A percentile compares a stretch with the other conserved stretches of the same genome.
These are phyloP conservation scores for Teunomyces aglyptinius DNA, from an alignment of 805 yeast species.

Conservation along the genomic window DNA sequence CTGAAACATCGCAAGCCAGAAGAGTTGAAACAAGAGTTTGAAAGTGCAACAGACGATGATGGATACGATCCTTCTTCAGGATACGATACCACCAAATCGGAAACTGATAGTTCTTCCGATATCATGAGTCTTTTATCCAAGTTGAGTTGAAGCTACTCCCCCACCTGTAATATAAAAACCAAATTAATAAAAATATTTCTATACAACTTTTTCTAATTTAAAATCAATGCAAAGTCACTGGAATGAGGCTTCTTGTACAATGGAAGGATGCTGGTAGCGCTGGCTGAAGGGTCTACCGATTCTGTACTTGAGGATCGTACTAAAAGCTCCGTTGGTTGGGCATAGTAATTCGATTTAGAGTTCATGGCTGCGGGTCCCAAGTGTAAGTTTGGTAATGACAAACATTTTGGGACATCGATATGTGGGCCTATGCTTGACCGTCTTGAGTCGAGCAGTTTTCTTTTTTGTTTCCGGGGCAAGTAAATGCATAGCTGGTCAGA, in stretches of 20 bases:
- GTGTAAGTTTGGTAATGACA: conserved; percentile 1
- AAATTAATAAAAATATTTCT: background rate
- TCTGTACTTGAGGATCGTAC: background rate
- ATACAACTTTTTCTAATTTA: conserved; percentile 3
- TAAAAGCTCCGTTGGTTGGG: background rate
- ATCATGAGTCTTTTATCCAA: conserved; percentile 36
- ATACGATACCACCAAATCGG: conserved; percentile 8
- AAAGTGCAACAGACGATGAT: conserved; percentile 10
- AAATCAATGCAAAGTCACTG: conserved; percentile 9
- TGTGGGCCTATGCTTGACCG: background rate
- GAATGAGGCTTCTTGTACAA: background rate
- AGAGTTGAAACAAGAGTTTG: conserved; percentile 29
- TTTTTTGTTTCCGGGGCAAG: conserved; percentile 16
- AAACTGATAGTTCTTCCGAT: conserved; percentile 11
- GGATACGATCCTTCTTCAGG: conserved; percentile 20
- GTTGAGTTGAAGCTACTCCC: conserved; percentile 14
- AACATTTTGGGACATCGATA: background rate
- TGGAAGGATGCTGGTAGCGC: background rate
- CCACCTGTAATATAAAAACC: background rate
- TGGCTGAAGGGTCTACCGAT: background rate
- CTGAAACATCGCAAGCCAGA: conserved; percentile 31
- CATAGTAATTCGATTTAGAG: background rate
- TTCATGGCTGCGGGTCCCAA: background rate
- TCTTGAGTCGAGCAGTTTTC: background rate
- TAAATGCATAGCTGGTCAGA: conserved; percentile 32